Base-by-base conservation (phyloP, 768 basidiomycete species). In the Rickenella mellea region DNA sequence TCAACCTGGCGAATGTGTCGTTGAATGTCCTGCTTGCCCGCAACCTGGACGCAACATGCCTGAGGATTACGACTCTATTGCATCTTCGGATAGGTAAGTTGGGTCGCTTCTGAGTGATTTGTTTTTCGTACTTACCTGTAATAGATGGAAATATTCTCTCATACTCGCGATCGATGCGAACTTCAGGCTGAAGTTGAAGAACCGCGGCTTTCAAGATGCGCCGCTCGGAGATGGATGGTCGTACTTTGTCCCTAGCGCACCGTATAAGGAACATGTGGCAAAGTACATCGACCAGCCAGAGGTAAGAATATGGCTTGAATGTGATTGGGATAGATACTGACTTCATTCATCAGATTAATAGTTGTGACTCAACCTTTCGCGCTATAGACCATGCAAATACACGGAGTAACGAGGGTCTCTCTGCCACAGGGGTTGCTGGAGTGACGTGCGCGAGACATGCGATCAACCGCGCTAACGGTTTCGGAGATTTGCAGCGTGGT, bases 91-190 rank as follows among this genome's bases (percentile, higher is more conserved):
- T 15, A 41, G 27, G 56, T 54, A 44, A 6, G 50, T 43, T 27
- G 10, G 15, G 12, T n/a, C n/a, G 14, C 21, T 35, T 20, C 20
- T 21, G 12, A 27, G 19, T 36, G 10, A 11, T 37, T 40, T 8
- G 21, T 14, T 9, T 8, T 35, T 10, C 4, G 15, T 10, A 27
- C 8, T 20, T 33, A 12, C 7, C 29, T 17, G 5, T 28, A n/a
- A 27, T 27, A 60, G 59, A n/a, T 60, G 47, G 43, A 12, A 59
- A 0, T 61, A 57, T 33, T 43, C 45, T 0, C 19, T 58, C 0
- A 56, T 56, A 22, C 4, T 62, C 1, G 54, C 56, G 1, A 49
- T 56, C 1, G 56, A 63, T 39, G 56, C 57, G 0, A 58, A 57
- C 40, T 63, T 64, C 28, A 47, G 50, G 3, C 32, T 61, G 24